phyloP scores from a whole-genome alignment of 1,284 basidiomycete genomes.

The Ceratobasidium sp. region DNA sequence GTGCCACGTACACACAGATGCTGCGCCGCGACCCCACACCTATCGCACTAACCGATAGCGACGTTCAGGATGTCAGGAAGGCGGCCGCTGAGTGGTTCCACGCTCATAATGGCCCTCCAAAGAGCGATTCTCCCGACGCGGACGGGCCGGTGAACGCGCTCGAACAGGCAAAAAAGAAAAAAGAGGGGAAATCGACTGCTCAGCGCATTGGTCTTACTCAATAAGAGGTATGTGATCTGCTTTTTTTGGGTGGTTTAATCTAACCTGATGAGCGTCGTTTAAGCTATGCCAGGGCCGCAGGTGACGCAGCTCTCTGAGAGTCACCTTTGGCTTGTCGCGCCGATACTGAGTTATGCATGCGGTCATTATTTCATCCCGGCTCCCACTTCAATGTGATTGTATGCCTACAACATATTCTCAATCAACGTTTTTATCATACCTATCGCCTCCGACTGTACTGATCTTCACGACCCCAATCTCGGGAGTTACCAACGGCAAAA shows the following conservation, averaged over 20 bases:
- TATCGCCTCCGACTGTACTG: slow-evolving; percentile 9
- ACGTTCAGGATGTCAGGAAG: slow-evolving; percentile 31
- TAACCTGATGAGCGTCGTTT: too few relatives aligned
- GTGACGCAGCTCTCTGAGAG: too few relatives aligned
- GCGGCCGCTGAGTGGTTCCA: slow-evolving; percentile 1
- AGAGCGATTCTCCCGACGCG: background rate
- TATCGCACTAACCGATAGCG: slow-evolving; percentile 5
- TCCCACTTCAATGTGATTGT: too few relatives aligned
- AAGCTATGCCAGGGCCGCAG: too few relatives aligned
- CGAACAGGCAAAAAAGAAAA: slow-evolving; percentile 33
- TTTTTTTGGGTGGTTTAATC: too few relatives aligned
- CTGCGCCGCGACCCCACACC: slow-evolving; percentile 40
- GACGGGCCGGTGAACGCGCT: slow-evolving; percentile 31
- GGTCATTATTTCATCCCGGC: too few relatives aligned
- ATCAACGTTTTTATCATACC: slow-evolving; percentile 3
- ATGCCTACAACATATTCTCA: background rate
- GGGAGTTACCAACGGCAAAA: slow-evolving; percentile 26
- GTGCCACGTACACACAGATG: slow-evolving; percentile 18
- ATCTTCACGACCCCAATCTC: slow-evolving; percentile 40
- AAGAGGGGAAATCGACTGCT: slow-evolving; percentile 35
- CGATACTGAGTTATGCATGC: too few relatives aligned
- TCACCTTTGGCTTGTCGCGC: too few relatives aligned
- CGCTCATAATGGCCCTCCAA: background rate
- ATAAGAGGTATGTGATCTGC: background rate
- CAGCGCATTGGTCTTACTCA: slow-evolving; percentile 27